These are phyloP conservation scores for Mycena amicta DNA, from an alignment of 768 basidiomycete genomes.

Conservation along the genomic window DNA sequence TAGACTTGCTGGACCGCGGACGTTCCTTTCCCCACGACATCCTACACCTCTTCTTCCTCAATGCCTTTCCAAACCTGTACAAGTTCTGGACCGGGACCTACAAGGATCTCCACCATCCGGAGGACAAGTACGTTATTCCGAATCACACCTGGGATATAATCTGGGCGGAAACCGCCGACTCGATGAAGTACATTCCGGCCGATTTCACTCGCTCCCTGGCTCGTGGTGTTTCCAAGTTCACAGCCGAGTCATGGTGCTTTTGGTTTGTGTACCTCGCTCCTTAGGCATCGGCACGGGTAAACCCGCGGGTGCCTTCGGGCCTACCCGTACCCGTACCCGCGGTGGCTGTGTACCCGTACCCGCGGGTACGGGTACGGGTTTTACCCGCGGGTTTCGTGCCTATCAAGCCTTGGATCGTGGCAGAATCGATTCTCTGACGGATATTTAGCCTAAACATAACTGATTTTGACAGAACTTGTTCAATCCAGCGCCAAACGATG, in stretches of 20 bases:
- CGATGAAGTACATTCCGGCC: background rate
- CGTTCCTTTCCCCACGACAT: slow-evolving; percentile 48
- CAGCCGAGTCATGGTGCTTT: background rate
- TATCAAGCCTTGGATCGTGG: too few species aligned
- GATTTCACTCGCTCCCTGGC: background rate
- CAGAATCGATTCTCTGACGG: too few species aligned
- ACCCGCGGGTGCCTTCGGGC: too few species aligned
- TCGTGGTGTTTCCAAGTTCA: too few species aligned
- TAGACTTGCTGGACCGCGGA: slow-evolving; percentile 40
- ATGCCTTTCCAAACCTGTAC: slow-evolving; percentile 43
- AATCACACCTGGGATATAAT: background rate
- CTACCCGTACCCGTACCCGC: too few species aligned
- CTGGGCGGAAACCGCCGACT: too few species aligned
- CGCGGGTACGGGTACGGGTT: too few species aligned
- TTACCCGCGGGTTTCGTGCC: too few species aligned
- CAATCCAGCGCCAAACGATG: background rate
- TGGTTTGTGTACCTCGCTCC: background rate
- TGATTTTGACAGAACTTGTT: background rate
- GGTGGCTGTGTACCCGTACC: too few species aligned
- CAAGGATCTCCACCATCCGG: slow-evolving; percentile 39
- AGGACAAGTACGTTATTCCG: slow-evolving; percentile 28
- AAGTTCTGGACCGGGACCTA: slow-evolving; percentile 45
- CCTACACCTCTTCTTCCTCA: slow-evolving; percentile 53
- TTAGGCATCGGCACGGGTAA: too few species aligned
- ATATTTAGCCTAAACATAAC: too few species aligned